Evolutionary conservation across 768 basidiomycete genomes (phyloP), one percentile per base, ranked within the genome.

Genomic region (Suillus paluster): DNA sequence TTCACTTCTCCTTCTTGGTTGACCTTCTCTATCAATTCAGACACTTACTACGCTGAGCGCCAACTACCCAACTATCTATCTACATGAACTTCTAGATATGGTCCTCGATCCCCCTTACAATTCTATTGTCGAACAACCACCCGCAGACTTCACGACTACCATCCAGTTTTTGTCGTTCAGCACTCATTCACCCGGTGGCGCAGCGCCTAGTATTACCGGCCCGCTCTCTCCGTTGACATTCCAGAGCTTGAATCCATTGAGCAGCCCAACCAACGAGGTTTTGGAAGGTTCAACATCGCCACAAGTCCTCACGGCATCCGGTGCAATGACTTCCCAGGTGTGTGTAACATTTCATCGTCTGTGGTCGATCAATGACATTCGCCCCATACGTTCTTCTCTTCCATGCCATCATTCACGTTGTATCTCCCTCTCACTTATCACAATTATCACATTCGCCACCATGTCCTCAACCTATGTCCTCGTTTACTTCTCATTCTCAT

Each of bases 41-140:
- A 27, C 10, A 12, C 17, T 23, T 54, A 17, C 34, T 38, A 54
- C 53, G 23, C 36, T 55, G 54, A 41, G 25, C 38, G 23, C 38
- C 11, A 55, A 4, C 54, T 39, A 27, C 1, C 17, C 38, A 27
- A 39, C 54, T 55, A 55, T 55, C 25, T 55, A 55, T 39, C 25
- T 39, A 27, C 11, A 55, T 39, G 38, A 55, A 6, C 17, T 11
- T 55, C 25, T 55, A 55, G 38, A 41, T 41, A 55, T 55, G 54
- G 10, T 39, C 2, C 23, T 55, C 17, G 23, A 55, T 39, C 25
- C 10, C 1, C 27, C 54, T 39, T 25, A 19, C 17, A 25, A 7
- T 11, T 14, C 5, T 19, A 3, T 19, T 25, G 17, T 39, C 10
- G 17, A 39, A 55, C 54, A 10, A 25, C 10, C 25, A 19, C 38